phyloP scores from a whole-genome alignment of 768 basidiomycete species.

The Mycena kentingensis region DNA sequence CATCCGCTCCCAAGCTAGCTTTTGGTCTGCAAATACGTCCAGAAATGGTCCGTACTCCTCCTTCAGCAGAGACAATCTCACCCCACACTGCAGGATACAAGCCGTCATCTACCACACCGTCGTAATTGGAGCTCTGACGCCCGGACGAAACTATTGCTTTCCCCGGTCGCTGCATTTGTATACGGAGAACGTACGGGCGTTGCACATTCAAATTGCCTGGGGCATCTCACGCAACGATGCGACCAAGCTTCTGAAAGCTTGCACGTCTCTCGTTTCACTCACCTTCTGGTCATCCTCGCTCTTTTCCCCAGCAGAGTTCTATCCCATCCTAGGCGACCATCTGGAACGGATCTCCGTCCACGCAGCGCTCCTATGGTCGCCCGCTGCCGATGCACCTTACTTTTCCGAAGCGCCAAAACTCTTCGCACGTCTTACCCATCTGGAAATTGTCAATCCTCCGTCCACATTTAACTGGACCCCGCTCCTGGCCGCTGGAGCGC shows the following conservation, averaged over 20 bases:
- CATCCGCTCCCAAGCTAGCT: slow-evolving; percentile 28
- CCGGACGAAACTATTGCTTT: neutral
- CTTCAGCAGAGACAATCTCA: neutral
- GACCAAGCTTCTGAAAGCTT: neutral
- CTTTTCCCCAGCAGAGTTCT: neutral
- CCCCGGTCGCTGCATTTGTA: neutral
- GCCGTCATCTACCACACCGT: neutral
- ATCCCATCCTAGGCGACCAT: neutral
- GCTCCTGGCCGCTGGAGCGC: slow-evolving; percentile 18
- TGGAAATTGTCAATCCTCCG: slow-evolving; percentile 34
- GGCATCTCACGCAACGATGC: neutral
- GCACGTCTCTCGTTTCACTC: neutral
- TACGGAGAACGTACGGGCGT: neutral
- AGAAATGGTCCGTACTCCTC: slow-evolving; percentile 18
- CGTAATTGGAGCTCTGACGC: neutral
- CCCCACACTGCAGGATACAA: neutral
- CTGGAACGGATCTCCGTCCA: neutral
- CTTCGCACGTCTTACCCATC: slow-evolving; percentile 30
- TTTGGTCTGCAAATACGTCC: slow-evolving; percentile 26
- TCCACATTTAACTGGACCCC: slow-evolving; percentile 30
- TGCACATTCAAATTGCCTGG: neutral
- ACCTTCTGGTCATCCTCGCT: neutral
- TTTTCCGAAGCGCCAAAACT: neutral
- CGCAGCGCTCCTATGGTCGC: neutral
- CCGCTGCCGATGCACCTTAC: neutral